These are phyloP conservation scores for Heracleum sosnowskyi DNA, from an alignment of 129 eudicot species.

Conservation along the genomic window DNA sequence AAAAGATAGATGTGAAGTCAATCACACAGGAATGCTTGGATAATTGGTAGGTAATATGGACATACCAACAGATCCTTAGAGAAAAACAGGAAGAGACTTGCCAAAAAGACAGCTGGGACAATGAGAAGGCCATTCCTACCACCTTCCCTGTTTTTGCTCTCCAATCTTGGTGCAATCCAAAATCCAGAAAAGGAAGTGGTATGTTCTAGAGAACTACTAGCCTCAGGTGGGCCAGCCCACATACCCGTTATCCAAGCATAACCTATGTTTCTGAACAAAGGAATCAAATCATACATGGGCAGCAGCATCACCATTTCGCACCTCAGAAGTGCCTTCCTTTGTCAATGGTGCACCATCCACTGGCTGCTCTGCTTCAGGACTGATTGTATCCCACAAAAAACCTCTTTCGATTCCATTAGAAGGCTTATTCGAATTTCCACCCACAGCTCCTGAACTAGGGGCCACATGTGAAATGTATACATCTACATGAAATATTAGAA, in stretches of 20 bases:
- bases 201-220: slow-evolving; percentile 20
- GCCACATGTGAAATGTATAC: slow-evolving; percentile 37
- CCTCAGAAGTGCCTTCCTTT: slow-evolving; percentile 44
- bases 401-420: slow-evolving; percentile 57
- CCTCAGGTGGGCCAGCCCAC: slow-evolving; percentile 22
- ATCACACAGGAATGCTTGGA: slow-evolving; percentile 36
- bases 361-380: slow-evolving; percentile 40
- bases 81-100: slow-evolving; percentile 26
- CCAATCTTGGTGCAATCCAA: slow-evolving; percentile 22
- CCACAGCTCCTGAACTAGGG: slow-evolving; percentile 25
- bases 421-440: slow-evolving; percentile 29
- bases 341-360: slow-evolving; percentile 31
- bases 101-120: slow-evolving; percentile 22
- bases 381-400: slow-evolving; percentile 48
- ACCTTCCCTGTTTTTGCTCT: slow-evolving; percentile 20
- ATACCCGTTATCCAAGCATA: slow-evolving; percentile 50
- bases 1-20: background rate
- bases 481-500: slow-evolving; percentile 31
- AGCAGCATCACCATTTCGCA: slow-evolving; percentile 25
- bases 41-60: slow-evolving; percentile 30
- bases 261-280: slow-evolving; percentile 22
- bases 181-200: slow-evolving; percentile 22
- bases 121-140: slow-evolving; percentile 27
- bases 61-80: slow-evolving; percentile 44
- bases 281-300: slow-evolving; percentile 22